These are phyloP conservation scores for Papilionanthe hybrid DNA, from an alignment of 116 monocot genomes.

Conservation along the genomic window DNA sequence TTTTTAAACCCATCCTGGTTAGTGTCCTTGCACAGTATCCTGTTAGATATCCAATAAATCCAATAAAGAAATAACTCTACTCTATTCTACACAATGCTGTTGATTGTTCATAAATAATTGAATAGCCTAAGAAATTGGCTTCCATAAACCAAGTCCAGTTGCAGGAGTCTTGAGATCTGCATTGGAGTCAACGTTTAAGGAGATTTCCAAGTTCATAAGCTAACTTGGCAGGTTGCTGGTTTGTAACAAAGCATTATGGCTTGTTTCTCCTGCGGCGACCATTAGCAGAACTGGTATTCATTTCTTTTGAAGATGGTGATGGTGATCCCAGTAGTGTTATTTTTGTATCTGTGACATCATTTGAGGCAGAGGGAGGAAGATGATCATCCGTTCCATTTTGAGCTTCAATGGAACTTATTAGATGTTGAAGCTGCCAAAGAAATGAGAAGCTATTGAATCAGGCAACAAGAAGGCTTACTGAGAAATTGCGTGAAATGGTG, in stretches of 20 bases:
- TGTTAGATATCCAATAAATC: no score
- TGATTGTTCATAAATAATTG: no score
- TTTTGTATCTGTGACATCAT: background rate
- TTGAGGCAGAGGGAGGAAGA: background rate
- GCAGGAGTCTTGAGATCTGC: no score
- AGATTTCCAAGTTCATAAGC: no score
- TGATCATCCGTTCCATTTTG: slow-evolving; percentile 5
- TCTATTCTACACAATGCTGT: no score
- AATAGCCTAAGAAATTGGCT: no score
- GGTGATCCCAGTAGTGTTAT: background rate
- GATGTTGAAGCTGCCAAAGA: slow-evolving; percentile 17
- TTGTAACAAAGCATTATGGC: background rate
- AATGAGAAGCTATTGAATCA: background rate
- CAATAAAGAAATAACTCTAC: no score
- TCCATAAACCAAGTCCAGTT: no score
- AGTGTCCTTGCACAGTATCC: no score
- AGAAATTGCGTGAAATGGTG: background rate
- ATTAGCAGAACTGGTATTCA: background rate
- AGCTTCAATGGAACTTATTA: slow-evolving; percentile 15
- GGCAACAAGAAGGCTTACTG: background rate
- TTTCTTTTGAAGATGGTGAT: slow-evolving; percentile 5
- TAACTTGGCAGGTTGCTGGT: no score
- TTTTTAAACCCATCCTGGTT: no score
- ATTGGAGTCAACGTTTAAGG: no score
- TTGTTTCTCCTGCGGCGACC: background rate